Base-by-base conservation (phyloP, 2,329 filamentous ascomycete species). In the Hypomyces rosellus region DNA sequence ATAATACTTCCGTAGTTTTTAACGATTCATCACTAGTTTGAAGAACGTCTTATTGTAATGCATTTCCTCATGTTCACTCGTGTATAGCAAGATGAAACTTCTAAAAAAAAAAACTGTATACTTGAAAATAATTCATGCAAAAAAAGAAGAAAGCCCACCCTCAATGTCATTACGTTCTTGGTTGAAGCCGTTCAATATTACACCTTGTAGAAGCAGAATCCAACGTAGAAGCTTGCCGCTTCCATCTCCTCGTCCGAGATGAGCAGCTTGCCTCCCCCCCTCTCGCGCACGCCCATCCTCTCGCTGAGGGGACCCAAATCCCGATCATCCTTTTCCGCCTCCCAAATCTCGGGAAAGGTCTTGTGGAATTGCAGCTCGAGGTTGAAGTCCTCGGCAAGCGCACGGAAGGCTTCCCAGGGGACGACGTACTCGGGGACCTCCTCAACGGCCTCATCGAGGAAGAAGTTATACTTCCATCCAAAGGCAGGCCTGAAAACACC, bases 391-490 rank as follows among this genome's bases (percentile, higher is more conserved):
- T 96, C 91, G 15, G 93, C 93, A 61, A 97, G 74, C 22, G 89
- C 91, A 70, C 93, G 88, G 73, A 99, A 97, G 1, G 90, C 91
- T 66, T 96, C 91, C 92, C 93, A 99, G 0, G 93, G 93, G 1
- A 99, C 93, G 1, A 99, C 92, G 65, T 96, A 99, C 72, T 99
- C 93, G 2, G 93, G 92, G 7, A 96, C 89, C 64, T 91, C 88
- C 66, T 97, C 92, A 16, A 99, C 93, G 0, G 93, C 93, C 70
- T 99, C 93, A 61, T 93, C 85, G 50, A 99, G 82, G 68, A 90
- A 95, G 74, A 96, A 99, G 64, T 84, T 95, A 72, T 99, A 99
- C 69, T 93, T 96, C 91, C 93, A 97, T 45, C 92, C 93, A 65
- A 90, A 97, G 0, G 93, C 89, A 5, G 93, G 93, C 5, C 93